phyloP scores from a whole-genome alignment of 1,139 yeast species.

The Kluyveromyces marxianus region DNA sequence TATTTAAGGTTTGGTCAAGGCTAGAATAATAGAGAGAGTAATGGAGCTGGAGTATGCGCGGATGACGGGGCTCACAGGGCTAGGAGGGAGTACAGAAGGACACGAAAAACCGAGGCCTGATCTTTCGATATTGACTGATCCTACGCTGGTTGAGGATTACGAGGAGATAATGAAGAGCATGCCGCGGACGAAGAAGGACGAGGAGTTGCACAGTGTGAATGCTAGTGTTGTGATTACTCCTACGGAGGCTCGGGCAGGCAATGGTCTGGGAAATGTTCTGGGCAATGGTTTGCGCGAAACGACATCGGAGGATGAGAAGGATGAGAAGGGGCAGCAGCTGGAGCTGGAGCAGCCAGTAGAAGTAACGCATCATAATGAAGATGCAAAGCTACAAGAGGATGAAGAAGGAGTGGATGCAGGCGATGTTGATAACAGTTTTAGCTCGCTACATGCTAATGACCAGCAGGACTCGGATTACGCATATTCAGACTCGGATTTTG shows the following conservation, averaged over 20 bases:
- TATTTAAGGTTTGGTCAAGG: no score
- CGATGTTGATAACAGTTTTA: neutral
- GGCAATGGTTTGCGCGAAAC: neutral
- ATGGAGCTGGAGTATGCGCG: neutral
- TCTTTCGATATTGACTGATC: slow-evolving; percentile 23
- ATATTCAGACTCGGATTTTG: slow-evolving; percentile 31
- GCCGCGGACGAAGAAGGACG: slow-evolving; percentile 12
- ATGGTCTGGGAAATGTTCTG: no score
- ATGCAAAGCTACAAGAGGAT: neutral
- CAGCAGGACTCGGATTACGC: slow-evolving; percentile 18
- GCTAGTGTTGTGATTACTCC: slow-evolving; percentile 29
- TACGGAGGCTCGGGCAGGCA: slow-evolving; percentile 1
- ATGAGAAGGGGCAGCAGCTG: no score
- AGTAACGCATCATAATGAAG: no score
- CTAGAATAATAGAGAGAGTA: no score
- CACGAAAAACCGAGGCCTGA: neutral
- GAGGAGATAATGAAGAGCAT: slow-evolving; percentile 20
- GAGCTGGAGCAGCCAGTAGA: no score
- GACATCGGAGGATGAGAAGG: no score
- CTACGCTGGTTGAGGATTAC: slow-evolving; percentile 27
- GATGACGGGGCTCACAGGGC: slow-evolving; percentile 4
- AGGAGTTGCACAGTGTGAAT: slow-evolving; percentile 23
- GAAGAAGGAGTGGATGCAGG: neutral
- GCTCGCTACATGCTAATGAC: slow-evolving; percentile 1
- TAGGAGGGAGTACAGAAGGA: neutral